Base-by-base conservation (phyloP, 208 protist genomes). In the Strigomonas culicis region DNA sequence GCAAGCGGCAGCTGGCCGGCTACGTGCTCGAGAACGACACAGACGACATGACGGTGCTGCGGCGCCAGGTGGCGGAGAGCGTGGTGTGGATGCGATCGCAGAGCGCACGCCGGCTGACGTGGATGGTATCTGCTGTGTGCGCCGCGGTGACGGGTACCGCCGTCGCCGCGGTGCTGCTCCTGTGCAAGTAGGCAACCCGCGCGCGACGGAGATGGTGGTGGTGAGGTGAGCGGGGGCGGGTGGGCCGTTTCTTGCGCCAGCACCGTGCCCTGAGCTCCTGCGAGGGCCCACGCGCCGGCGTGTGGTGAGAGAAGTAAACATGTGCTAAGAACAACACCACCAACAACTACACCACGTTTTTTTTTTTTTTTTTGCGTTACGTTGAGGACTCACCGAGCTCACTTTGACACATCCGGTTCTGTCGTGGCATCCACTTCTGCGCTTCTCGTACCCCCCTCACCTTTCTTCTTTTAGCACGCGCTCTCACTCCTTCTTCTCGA, bases 21-120 rank as follows among this genome's bases (percentile, higher is more conserved):
- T 80, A 80, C 56, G 85, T 97, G 7, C 79, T 95, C 41, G 72
- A 85, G 36, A 97, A 97, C 55, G 74, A 93, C 58, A 58, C 36
- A 3, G 71, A 72, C 25, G 66, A 75, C 53, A 27, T 85, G 11
- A 49, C 61, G 3, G 67, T 65, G 15, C 59, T 95, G 15, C 50
- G 66, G 22, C 30, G 24, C 2, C 49, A 57, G 7, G 71, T 93
- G 50, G 74, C 64, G 39, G 65, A 61, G 39, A 65, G 76, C 52
- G 77, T 88, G n/a, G 22, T 17, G 43, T 93, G 90, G 87, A 93
- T 95, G 84, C 59, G 47, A 34, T 34, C 41, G 59, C 80, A 84
- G 64, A 71, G 70, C 4, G 74, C 66, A 13, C n/a, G 44, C 11
- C 57, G 65, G 30, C 58, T 93, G 30, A 76, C 72, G 21, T 53